A percentile compares a stretch with the other conserved stretches of the same genome.
Conservation (phyloP, 2,329 filamentous ascomycete species). For the Talaromyces sp. region DNA sequence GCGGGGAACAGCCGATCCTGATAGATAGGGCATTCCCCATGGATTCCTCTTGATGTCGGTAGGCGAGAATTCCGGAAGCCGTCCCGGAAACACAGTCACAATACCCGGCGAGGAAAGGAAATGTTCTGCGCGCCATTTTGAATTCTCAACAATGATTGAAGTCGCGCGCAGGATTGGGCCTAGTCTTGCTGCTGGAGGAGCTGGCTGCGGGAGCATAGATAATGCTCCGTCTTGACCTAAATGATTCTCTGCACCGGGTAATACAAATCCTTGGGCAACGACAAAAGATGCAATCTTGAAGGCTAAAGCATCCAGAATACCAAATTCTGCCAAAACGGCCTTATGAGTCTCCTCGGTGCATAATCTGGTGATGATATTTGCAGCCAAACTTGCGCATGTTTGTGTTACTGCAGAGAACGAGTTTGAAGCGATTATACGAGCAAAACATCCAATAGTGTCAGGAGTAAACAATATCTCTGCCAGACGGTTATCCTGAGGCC, state of each 20-base stretch:
- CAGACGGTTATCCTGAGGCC: constrained; percentile 51
- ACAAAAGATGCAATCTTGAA: constrained; percentile 69
- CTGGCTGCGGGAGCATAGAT: constrained; percentile 59
- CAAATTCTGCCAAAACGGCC: constrained; percentile 65
- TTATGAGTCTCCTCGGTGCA: constrained; percentile 70
- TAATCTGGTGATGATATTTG: constrained; percentile 54
- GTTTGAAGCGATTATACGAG: constrained; percentile 61
- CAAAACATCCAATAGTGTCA: constrained; percentile 60
- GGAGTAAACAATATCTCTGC: constrained; percentile 64
- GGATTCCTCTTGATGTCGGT: constrained; percentile 49
- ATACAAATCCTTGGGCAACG: constrained; percentile 64
- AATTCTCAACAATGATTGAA: constrained; percentile 71
- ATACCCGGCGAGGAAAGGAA: constrained; percentile 67
- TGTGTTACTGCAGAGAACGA: constrained; percentile 54
- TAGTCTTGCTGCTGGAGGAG: constrained; percentile 58
- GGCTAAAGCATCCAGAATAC: constrained; percentile 75
- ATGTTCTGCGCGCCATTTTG: constrained; percentile 71
- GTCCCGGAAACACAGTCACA: constrained; percentile 63
- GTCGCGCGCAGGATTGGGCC: constrained; percentile 73
- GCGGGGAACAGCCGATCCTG: constrained; percentile 48
- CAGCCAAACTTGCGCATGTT: constrained; percentile 43
- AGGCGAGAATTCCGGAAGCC: constrained; percentile 50
- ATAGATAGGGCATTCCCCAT: constrained; percentile 54
- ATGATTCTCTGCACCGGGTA: constrained; percentile 59
- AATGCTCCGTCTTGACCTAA: constrained; percentile 54